These are phyloP conservation scores for Kwoniella shivajii DNA, from an alignment of 1,284 basidiomycete genomes.

Conservation along the genomic window DNA sequence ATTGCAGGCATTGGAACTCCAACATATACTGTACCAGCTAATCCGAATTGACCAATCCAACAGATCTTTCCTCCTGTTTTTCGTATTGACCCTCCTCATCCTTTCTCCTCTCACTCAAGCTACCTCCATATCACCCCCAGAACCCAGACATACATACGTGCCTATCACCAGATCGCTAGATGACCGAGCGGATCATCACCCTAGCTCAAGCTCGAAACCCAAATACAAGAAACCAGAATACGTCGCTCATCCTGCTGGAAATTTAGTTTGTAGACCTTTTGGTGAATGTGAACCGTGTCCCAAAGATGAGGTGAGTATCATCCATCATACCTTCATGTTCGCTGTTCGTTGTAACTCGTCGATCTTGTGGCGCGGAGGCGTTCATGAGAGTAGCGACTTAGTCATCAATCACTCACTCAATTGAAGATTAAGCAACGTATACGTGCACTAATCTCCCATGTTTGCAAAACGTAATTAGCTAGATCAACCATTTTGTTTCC, in stretches of 20 bases:
- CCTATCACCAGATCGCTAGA: background rate
- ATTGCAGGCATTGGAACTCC: background rate
- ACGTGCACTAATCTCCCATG: background rate
- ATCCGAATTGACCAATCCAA: background rate
- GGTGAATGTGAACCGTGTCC: slow-evolving; percentile 84
- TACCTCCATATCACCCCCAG: background rate
- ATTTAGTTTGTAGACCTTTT: slow-evolving; percentile 68
- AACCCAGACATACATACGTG: background rate
- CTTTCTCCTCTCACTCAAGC: background rate
- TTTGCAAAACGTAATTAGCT: slow-evolving; percentile 58
- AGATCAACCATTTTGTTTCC: slow-evolving; percentile 82
- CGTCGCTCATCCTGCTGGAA: slow-evolving; percentile 36
- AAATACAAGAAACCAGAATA: slow-evolving; percentile 29
- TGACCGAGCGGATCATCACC: background rate
- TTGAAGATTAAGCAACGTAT: background rate
- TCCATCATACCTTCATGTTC: background rate
- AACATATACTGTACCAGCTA: too few relatives aligned
- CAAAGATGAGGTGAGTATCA: slow-evolving; percentile 65
- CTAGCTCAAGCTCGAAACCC: background rate
- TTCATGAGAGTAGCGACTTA: background rate
- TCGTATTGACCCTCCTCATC: slow-evolving; percentile 25
- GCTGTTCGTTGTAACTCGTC: background rate
- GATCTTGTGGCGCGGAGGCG: too few relatives aligned
- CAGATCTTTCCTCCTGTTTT: slow-evolving; percentile 22
- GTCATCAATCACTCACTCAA: background rate